Conservation (phyloP, 352 stramenopile genomes). For the Globisporangium apiculatum region DNA sequence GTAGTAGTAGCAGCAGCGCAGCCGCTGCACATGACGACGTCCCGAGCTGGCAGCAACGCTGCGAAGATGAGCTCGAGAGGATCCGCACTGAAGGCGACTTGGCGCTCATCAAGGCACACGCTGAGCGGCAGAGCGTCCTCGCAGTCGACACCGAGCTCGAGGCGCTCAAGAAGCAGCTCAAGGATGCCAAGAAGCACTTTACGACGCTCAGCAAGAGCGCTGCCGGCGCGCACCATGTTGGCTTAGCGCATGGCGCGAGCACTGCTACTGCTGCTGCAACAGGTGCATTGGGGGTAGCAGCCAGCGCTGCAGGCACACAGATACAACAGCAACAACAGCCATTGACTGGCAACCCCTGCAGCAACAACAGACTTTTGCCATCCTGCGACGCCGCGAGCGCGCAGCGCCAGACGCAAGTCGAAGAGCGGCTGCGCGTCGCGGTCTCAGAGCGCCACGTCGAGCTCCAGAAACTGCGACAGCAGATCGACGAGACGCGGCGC, state of each 20-base stretch:
- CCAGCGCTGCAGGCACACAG: not conserved
- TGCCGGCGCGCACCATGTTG: not conserved
- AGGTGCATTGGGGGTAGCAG: not conserved
- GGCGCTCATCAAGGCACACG: slow-evolving; percentile 55
- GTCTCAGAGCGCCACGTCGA: slow-evolving; percentile 35
- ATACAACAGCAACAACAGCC: not conserved
- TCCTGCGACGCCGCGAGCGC: not conserved
- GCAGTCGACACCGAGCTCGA: slow-evolving; percentile 82
- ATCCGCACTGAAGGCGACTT: slow-evolving; percentile 65
- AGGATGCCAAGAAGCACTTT: slow-evolving; percentile 80
- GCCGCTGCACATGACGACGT: not conserved
- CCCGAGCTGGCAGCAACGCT: slow-evolving; percentile 14
- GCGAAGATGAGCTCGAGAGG: slow-evolving; percentile 86
- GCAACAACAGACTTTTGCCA: not conserved
- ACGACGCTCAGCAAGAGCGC: slow-evolving; percentile 14
- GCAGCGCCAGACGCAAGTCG: slow-evolving; percentile 61
- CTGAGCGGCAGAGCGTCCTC: slow-evolving; percentile 86
- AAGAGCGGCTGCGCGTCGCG: slow-evolving; percentile 56
- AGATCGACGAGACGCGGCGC: slow-evolving; percentile 38
- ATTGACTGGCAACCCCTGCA: not conserved
- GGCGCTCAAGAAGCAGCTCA: slow-evolving; percentile 76
- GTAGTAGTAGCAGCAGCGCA: not conserved
- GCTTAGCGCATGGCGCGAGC: not conserved
- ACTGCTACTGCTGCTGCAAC: not conserved
- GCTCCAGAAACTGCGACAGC: slow-evolving; percentile 41